Evolutionary conservation across 345 rosid genomes (phyloP).

Genomic region (Conringia planisiliqua): DNA sequence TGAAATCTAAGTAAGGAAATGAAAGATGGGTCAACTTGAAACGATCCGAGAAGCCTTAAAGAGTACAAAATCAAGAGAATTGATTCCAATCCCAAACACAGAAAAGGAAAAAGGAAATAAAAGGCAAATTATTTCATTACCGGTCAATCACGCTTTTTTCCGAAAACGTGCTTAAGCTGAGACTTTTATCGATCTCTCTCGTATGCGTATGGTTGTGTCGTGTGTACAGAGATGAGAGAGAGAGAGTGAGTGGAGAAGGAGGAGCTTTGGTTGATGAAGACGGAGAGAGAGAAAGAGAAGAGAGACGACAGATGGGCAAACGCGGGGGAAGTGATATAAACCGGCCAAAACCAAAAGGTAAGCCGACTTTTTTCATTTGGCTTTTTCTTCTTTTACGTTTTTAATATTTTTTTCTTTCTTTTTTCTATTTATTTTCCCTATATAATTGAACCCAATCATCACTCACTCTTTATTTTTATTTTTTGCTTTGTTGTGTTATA

Average conservation of each 20-base stretch:
- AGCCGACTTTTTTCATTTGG: background rate
- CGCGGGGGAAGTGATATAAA: slow-evolving; percentile 32
- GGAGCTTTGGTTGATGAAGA: slow-evolving; percentile 27
- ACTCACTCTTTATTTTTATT: background rate
- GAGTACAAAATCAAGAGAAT: background rate
- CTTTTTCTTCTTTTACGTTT: background rate
- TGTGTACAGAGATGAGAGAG: slow-evolving; percentile 6
- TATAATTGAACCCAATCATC: slow-evolving; percentile 17
- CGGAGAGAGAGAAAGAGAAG: background rate
- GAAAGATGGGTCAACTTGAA: background rate
- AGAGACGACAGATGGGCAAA: slow-evolving; percentile 25
- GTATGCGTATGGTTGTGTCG: background rate
- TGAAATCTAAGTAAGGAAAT: background rate
- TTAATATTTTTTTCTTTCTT: background rate
- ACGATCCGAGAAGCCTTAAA: background rate
- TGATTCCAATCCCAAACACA: background rate
- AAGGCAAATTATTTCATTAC: background rate
- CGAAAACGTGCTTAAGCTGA: background rate
- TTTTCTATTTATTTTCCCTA: background rate
- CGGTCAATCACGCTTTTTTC: background rate
- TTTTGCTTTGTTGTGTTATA: background rate
- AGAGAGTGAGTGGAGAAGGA: slow-evolving; percentile 19
- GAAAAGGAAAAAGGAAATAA: background rate
- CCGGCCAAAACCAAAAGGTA: background rate
- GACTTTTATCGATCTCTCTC: background rate